These are phyloP conservation scores for Astraeus odoratus DNA, from an alignment of 768 basidiomycete species.

Conservation along the genomic window DNA sequence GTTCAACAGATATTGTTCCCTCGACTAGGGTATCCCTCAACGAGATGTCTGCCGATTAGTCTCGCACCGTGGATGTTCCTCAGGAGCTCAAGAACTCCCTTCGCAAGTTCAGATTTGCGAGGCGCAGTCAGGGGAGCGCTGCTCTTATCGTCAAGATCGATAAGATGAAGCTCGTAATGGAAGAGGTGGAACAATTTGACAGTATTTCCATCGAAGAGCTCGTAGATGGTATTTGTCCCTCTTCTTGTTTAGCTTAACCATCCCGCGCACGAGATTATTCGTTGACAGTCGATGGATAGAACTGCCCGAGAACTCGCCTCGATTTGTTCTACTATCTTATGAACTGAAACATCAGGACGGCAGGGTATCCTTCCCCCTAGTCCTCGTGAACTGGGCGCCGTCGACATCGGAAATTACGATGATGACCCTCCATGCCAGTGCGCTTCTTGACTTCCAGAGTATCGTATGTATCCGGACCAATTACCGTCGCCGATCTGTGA, in stretches of 20 bases:
- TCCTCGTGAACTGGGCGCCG: slow-evolving; percentile 87
- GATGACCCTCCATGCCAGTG: slow-evolving; percentile 79
- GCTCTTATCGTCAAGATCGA: slow-evolving; percentile 89
- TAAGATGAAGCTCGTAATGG: slow-evolving; percentile 73
- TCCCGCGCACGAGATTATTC: background rate
- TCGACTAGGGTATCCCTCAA: background rate
- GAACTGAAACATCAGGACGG: slow-evolving; percentile 77
- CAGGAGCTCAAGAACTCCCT: slow-evolving; percentile 69
- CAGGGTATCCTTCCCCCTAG: slow-evolving; percentile 76
- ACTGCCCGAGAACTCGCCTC: slow-evolving; percentile 79
- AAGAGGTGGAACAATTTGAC: slow-evolving; percentile 76
- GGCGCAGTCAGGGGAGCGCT: slow-evolving; percentile 59
- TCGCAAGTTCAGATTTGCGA: slow-evolving; percentile 75
- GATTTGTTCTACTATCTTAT: slow-evolving; percentile 81
- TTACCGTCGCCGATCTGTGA: slow-evolving; percentile 1
- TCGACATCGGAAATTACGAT: slow-evolving; percentile 67
- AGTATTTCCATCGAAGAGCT: slow-evolving; percentile 75
- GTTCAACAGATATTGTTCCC: background rate
- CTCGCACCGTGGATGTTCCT: slow-evolving; percentile 77
- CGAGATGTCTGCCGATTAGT: slow-evolving; percentile 6
- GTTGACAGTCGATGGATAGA: slow-evolving; percentile 38
- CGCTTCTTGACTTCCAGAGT: slow-evolving; percentile 70
- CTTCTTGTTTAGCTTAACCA: too few relatives aligned
- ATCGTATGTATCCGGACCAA: slow-evolving; percentile 42
- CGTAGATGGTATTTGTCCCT: slow-evolving; percentile 57